Conservation (phyloP, 306 rosid genomes). For the Prosopis cineraria region DNA sequence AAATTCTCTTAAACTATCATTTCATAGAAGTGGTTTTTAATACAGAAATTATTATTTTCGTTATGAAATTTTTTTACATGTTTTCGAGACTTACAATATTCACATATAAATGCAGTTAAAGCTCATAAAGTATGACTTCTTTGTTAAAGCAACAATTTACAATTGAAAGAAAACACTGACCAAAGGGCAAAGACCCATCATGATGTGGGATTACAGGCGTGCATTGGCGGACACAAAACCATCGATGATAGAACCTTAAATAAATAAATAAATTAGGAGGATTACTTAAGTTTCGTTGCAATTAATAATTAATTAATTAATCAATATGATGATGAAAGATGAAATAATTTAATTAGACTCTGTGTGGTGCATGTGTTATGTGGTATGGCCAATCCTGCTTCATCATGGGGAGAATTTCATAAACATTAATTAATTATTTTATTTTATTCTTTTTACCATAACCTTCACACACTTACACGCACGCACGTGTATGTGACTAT, state of each 20-base stretch:
- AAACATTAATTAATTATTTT: slow-evolving; percentile 22
- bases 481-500: slow-evolving; percentile 31
- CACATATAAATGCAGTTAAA: too few species aligned
- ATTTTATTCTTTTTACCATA: slow-evolving; percentile 49
- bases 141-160: not conserved
- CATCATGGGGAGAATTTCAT: slow-evolving; percentile 43
- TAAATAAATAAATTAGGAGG: not conserved
- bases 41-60: too few species aligned
- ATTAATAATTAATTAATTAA: not conserved
- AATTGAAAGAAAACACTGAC: not conserved
- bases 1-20: too few species aligned
- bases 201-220: slow-evolving; percentile 52
- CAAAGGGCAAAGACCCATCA: slow-evolving; percentile 29
- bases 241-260: not conserved
- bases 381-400: slow-evolving; percentile 41
- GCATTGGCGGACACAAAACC: slow-evolving; percentile 43
- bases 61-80: too few species aligned
- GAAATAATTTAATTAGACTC: slow-evolving; percentile 5
- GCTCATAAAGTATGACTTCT: too few species aligned
- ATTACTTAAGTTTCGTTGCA: too few species aligned
- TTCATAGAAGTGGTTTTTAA: too few species aligned
- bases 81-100: too few species aligned
- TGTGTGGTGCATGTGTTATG: slow-evolving; percentile 42
- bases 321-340: not conserved
- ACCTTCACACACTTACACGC: slow-evolving; percentile 21